Evolutionary conservation across 2,329 filamentous ascomycete genomes (phyloP), one percentile per base, ranked within the genome.

Genomic region (Geosmithia flava): DNA sequence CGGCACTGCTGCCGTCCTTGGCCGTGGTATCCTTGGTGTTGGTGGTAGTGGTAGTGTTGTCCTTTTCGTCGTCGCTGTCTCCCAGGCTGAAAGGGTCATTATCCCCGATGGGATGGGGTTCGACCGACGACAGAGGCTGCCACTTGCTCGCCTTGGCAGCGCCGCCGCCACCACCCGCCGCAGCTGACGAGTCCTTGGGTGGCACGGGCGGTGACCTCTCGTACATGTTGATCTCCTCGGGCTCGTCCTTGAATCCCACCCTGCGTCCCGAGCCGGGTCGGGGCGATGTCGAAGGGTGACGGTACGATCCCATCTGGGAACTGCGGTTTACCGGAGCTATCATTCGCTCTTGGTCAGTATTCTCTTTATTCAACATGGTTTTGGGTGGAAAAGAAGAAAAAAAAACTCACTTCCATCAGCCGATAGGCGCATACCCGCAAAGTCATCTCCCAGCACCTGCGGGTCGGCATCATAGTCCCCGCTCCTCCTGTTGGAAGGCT

Each of bases 21-120:
- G 33, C 13, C 49, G 66, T 63, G 47, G 77, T 73, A 58, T 70
- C 64, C 57, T 74, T 72, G 49, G 66, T 63, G 48, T 68, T 64
- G 54, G 56, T 58, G 39, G 53, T 45, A n/a, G 23, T 27, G 37
- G 67, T 47, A 45, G 49, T 48, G 45, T 81, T 82, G 43, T 76
- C 74, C 67, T 89, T 93, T 65, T 98, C 93, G 55, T 95, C 90
- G 55, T 97, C 91, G 59, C 88, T 95, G 57, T 97, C 91, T 5
- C 93, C 93, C 15, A 98, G 75, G 59, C 89, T 96, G 68, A 98
- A 98, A 0, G 93, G 93, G 60, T 98, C 93, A 57, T 95, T 91
- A 56, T 97, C 89, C 13, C 78, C 75, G 52, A 95, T 85, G 15
- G 91, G 90, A 53, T 79, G 83, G 1, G 90, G 88, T 46, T 94